Conservation (phyloP, 2,329 filamentous ascomycete species). For the Laburnicola sp. region DNA sequence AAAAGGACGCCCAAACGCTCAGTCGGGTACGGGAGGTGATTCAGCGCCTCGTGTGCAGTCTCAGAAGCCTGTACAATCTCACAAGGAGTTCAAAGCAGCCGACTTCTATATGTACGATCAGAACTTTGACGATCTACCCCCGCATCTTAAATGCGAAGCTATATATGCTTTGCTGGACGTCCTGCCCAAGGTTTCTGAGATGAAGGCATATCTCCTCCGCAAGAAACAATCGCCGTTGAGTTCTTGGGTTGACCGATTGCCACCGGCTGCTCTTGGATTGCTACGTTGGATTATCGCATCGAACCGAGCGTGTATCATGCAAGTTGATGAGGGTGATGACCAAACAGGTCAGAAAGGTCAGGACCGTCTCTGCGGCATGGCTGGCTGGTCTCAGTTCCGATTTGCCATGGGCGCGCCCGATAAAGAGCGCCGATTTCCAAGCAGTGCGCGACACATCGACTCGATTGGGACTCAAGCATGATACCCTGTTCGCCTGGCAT, state of each 20-base stretch:
- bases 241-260: slow-evolving; percentile 62
- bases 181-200: slow-evolving; percentile 63
- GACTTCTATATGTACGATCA: slow-evolving; percentile 54
- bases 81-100: slow-evolving; percentile 36
- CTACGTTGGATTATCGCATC: slow-evolving; percentile 89
- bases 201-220: slow-evolving; percentile 56
- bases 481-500: slow-evolving; percentile 85
- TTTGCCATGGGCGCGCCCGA: slow-evolving; percentile 90
- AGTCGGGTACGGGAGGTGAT: too few relatives aligned
- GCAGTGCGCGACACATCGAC: slow-evolving; percentile 57
- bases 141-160: slow-evolving; percentile 51
- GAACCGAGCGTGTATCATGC: slow-evolving; percentile 82
- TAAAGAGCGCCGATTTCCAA: slow-evolving; percentile 76
- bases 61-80: not conserved
- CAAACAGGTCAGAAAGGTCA: slow-evolving; percentile 41
- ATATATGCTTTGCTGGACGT: slow-evolving; percentile 60
- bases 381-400: slow-evolving; percentile 75
- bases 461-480: slow-evolving; percentile 52
- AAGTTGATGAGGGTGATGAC: slow-evolving; percentile 62
- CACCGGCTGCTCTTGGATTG: slow-evolving; percentile 66
- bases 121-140: slow-evolving; percentile 60
- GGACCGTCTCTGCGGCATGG: slow-evolving; percentile 65
- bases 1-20: not conserved
- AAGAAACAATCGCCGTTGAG: slow-evolving; percentile 46
- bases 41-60: too few relatives aligned